phyloP scores from a whole-genome alignment of 208 protist genomes.

The Trypanosoma conorhini region DNA sequence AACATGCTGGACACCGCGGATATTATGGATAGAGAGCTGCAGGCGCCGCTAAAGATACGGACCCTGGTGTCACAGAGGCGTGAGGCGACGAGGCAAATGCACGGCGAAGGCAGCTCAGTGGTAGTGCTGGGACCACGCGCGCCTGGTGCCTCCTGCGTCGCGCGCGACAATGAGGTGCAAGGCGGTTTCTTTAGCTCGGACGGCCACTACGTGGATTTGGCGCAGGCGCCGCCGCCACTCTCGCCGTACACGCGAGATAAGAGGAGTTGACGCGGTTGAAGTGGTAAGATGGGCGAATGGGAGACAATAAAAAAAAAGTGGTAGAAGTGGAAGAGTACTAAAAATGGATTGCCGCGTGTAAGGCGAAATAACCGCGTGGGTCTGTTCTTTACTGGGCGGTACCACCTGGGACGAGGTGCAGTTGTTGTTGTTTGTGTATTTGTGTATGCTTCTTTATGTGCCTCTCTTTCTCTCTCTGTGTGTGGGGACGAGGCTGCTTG shows the following conservation, averaged over 20 bases:
- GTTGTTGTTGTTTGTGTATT: not conserved
- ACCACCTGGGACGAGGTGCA: not conserved
- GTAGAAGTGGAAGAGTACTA: not conserved
- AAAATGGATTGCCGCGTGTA: too few species aligned
- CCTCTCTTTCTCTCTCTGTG: constrained; percentile 1
- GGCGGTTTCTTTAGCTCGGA: constrained; percentile 44
- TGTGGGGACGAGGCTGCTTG: not conserved
- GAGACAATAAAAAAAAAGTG: not conserved
- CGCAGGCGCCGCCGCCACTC: not conserved
- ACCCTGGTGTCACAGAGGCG: not conserved
- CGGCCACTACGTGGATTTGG: constrained; percentile 55
- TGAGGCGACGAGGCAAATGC: not conserved
- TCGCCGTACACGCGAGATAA: not conserved
- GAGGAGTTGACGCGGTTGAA: not conserved
- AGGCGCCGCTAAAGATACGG: not conserved
- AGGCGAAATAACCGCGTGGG: not conserved
- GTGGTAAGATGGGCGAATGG: not conserved
- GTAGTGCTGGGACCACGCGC: not conserved
- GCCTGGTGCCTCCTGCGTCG: not conserved
- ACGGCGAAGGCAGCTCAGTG: not conserved
- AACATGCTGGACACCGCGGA: constrained; percentile 22
- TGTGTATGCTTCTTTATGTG: too few species aligned
- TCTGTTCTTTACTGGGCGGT: too few species aligned
- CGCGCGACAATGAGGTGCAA: not conserved
- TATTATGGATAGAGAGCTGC: constrained; percentile 1